Evolutionary conservation across 2,329 filamentous ascomycete genomes (phyloP), one percentile per base, ranked within the genome.

Genomic region (Diplocarpon rosae): DNA sequence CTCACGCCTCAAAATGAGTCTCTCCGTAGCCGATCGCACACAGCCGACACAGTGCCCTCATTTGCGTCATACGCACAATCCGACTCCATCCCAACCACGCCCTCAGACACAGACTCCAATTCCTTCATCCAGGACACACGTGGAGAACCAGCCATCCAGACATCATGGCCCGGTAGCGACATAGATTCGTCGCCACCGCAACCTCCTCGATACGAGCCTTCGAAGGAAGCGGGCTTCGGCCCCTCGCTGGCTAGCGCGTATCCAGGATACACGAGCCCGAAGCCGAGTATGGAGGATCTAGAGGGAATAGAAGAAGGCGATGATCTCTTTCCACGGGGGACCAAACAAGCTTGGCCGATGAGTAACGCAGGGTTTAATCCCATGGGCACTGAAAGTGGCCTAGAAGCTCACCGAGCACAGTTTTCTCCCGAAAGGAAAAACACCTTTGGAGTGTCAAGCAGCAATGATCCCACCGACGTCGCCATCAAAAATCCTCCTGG

Each of bases 21-120:
- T 3, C 32, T 39, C 5, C 51, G 52, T 28, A 37, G 50, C 15
- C 50, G 50, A 28, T 50, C 51, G 10, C 45, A 59, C n/a, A 57
- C 54, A 2, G 52, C 50, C 16, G 55, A 54, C 33, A 56, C 55
- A 1, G 42, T 55, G 5, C 55, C 55, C 9, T 51, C 51, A 1
- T 56, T 56, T 6, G 55, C 56, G 29, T 46, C 49, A 7, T 53
- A 53, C 37, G 46, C 52, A 15, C 47, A 46, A n/a, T 57, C 54
- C 5, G 53, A 57, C 13, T 48, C 51, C 1, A 31, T 47, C 1
- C 50, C 50, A 17, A 42, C 42, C 20, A 53, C 53, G 11, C 52
- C 51, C 15, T 49, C 53, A 11, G 54, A 55, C 15, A 40, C 47
- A 1, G 43, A 45, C 3, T 47, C 44, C 5, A 50, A 47, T 36